A percentile compares a stretch with the other conserved stretches of the same genome.
Evolutionary conservation across 1,284 basidiomycete species (phyloP).

Genomic region (Moniliella sp.): DNA sequence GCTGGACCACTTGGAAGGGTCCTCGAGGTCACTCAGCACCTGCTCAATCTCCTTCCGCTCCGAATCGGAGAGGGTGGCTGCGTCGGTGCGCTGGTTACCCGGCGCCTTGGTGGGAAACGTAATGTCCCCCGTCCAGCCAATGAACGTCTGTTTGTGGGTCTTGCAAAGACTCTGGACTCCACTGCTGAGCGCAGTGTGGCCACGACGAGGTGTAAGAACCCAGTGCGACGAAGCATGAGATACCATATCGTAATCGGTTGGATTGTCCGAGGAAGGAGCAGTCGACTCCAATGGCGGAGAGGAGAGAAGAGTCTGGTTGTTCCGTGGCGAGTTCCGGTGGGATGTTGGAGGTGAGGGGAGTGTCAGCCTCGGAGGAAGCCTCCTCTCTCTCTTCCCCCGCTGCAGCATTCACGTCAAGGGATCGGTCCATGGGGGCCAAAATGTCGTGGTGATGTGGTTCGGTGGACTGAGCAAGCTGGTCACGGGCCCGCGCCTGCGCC

Average conservation of each 20-base stretch:
- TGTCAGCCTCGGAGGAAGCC: constrained; percentile 5
- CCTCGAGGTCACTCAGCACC: constrained; percentile 15
- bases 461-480: constrained; percentile 12
- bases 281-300: neutral
- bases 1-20: constrained; percentile 7
- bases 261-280: neutral
- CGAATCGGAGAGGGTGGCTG: too few species aligned
- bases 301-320: neutral
- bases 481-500: constrained; percentile 4
- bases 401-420: constrained; percentile 10
- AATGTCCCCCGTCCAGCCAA: constrained; percentile 88
- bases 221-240: constrained; percentile 37
- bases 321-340: too few species aligned
- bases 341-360: too few species aligned
- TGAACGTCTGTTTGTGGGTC: constrained; percentile 67
- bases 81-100: too few species aligned
- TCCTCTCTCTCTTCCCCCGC: constrained; percentile 2
- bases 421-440: constrained; percentile 19
- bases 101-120: too few species aligned
- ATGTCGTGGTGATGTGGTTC: constrained; percentile 7
- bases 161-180: constrained; percentile 64
- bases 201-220: constrained; percentile 59
- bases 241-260: too few species aligned
- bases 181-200: constrained; percentile 82
- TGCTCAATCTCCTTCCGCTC: constrained; percentile 24